Conservation (phyloP, 192 early-diverging fungal genomes). For the Diversispora eburnea region DNA sequence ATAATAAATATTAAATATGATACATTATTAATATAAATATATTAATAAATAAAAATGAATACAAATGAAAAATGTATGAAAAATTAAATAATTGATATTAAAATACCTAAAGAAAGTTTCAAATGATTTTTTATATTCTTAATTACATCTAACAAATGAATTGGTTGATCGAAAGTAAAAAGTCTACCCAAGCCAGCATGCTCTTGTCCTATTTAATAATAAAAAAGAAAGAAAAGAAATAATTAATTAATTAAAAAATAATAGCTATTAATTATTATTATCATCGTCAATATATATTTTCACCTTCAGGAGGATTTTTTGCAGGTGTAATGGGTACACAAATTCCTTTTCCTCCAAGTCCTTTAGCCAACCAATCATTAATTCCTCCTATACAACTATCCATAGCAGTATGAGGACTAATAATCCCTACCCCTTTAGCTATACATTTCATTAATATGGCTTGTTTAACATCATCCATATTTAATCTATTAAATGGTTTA, state of each 20-base stretch:
- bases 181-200: too few species aligned
- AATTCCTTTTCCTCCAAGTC: slow-evolving; percentile 47
- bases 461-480: slow-evolving; percentile 73
- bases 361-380: slow-evolving; percentile 89
- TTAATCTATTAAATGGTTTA: slow-evolving; percentile 72
- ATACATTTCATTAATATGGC: slow-evolving; percentile 75
- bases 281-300: neutral
- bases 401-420: slow-evolving; percentile 87
- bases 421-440: slow-evolving; percentile 82
- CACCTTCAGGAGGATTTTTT: slow-evolving; percentile 53
- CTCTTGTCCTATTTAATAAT: too few species aligned
- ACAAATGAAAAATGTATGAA: neutral
- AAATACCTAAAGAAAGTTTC: too few species aligned
- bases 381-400: slow-evolving; percentile 81
- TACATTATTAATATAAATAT: neutral
- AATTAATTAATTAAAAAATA: neutral
- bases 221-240: too few species aligned
- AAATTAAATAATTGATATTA: neutral
- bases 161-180: too few species aligned
- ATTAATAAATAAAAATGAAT: neutral
- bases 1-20: neutral
- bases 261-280: neutral
- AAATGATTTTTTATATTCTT: too few species aligned
- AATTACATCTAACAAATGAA: too few species aligned
- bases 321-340: slow-evolving; percentile 36